These are phyloP conservation scores for Microdochium trichocladiopsis DNA, from an alignment of 2,329 filamentous ascomycete genomes.

Conservation along the genomic window DNA sequence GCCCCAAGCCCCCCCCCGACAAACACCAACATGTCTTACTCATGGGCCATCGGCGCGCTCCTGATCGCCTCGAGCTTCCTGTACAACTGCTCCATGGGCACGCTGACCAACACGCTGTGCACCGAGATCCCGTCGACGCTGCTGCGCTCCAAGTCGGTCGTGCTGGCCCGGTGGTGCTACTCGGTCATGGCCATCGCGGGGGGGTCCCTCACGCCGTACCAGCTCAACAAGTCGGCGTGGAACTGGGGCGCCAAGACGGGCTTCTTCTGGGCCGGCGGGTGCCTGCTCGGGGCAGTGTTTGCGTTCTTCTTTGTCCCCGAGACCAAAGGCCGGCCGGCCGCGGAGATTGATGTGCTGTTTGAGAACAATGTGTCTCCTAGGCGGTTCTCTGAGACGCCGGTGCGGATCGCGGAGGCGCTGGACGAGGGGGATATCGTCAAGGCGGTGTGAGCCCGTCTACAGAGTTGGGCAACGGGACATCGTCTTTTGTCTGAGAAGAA, in stretches of 20 bases:
- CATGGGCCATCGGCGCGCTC: slow-evolving; percentile 37
- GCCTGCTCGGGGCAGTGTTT: slow-evolving; percentile 39
- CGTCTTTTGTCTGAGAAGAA: too few species aligned
- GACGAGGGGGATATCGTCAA: not conserved
- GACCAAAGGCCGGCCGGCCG: slow-evolving; percentile 40
- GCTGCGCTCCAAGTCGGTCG: slow-evolving; percentile 47
- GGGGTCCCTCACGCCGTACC: slow-evolving; percentile 40
- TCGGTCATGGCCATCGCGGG: slow-evolving; percentile 43
- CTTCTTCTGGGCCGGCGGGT: slow-evolving; percentile 41
- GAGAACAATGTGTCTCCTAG: slow-evolving; percentile 28
- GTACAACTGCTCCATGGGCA: slow-evolving; percentile 48
- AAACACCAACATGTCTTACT: slow-evolving; percentile 14
- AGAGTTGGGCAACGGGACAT: too few species aligned
- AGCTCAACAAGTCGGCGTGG: slow-evolving; percentile 36
- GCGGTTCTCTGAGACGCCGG: slow-evolving; percentile 26
- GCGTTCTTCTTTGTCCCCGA: slow-evolving; percentile 45
- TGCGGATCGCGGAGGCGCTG: not conserved
- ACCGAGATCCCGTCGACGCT: slow-evolving; percentile 46
- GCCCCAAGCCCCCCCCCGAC: too few species aligned
- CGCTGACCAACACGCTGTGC: slow-evolving; percentile 43
- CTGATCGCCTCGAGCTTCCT: slow-evolving; percentile 44
- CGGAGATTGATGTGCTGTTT: slow-evolving; percentile 35
- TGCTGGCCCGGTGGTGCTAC: slow-evolving; percentile 38
- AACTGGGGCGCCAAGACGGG: slow-evolving; percentile 40
- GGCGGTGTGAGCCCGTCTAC: too few species aligned